phyloP scores from a whole-genome alignment of 2,329 filamentous ascomycete genomes.

The Cladosporium sp. region DNA sequence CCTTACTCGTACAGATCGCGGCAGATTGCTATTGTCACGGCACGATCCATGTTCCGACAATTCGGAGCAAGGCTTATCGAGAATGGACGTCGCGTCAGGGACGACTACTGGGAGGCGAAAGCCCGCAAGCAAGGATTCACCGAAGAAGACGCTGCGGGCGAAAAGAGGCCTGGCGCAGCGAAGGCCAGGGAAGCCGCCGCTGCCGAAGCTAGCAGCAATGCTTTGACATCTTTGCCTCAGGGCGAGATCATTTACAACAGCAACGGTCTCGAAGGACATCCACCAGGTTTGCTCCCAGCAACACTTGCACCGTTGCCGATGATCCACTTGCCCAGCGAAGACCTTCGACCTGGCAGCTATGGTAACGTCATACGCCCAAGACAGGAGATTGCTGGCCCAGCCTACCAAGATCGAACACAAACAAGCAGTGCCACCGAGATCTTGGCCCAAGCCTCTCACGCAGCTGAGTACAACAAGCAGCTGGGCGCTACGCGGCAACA shows the following conservation, averaged over 20 bases:
- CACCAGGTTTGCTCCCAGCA: slow-evolving; percentile 54
- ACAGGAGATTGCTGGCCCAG: slow-evolving; percentile 83
- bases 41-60: slow-evolving; percentile 96
- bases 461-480: slow-evolving; percentile 86
- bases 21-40: slow-evolving; percentile 97
- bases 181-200: slow-evolving; percentile 83
- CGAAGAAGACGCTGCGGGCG: slow-evolving; percentile 90
- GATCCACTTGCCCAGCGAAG: slow-evolving; percentile 79
- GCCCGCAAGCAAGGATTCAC: slow-evolving; percentile 97
- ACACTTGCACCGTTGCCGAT: slow-evolving; percentile 75
- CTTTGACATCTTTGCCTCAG: slow-evolving; percentile 65
- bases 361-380: slow-evolving; percentile 80
- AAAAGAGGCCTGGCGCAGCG: slow-evolving; percentile 90
- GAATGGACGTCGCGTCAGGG: slow-evolving; percentile 84
- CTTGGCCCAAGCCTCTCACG: slow-evolving; percentile 80
- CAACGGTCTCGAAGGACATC: slow-evolving; percentile 48
- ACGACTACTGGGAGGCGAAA: slow-evolving; percentile 99
- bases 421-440: slow-evolving; percentile 76
- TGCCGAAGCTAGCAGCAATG: slow-evolving; percentile 63
- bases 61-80: slow-evolving; percentile 94
- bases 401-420: slow-evolving; percentile 85
- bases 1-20: slow-evolving; percentile 98
- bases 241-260: slow-evolving; percentile 89
- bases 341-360: slow-evolving; percentile 79
- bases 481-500: slow-evolving; percentile 78